phyloP scores from a whole-genome alignment of 2,329 filamentous ascomycete species.

The Fusarium sp. region DNA sequence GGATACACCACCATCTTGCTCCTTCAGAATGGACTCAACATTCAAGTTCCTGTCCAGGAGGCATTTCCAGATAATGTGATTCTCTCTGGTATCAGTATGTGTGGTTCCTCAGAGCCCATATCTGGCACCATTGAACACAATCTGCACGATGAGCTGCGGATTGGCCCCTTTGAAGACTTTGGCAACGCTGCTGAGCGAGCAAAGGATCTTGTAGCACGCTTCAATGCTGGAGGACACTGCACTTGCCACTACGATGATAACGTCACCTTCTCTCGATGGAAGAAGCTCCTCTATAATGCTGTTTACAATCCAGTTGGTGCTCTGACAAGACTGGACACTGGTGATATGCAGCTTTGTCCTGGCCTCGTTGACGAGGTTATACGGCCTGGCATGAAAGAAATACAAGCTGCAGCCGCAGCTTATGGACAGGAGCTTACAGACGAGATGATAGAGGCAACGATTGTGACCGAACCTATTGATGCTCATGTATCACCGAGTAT shows the following conservation, averaged over 20 bases:
- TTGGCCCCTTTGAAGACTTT: constrained; percentile 34
- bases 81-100: constrained; percentile 40
- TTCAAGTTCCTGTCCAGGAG: constrained; percentile 30
- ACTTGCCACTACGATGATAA: constrained; percentile 32
- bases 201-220: constrained; percentile 35
- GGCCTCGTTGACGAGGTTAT: constrained; percentile 35
- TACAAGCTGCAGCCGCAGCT: constrained; percentile 31
- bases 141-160: constrained; percentile 32
- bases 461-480: constrained; percentile 36
- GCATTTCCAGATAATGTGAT: constrained; percentile 34
- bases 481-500: constrained; percentile 39
- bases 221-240: constrained; percentile 30
- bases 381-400: constrained; percentile 39
- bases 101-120: constrained; percentile 38
- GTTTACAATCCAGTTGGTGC: constrained; percentile 38
- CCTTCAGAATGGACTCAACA: constrained; percentile 41
- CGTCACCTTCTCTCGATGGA: constrained; percentile 38
- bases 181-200: constrained; percentile 27
- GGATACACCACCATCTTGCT: constrained; percentile 34
- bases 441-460: constrained; percentile 35
- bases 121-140: constrained; percentile 36
- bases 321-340: constrained; percentile 32
- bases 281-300: constrained; percentile 40
- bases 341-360: constrained; percentile 39
- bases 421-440: constrained; percentile 36